Evolutionary conservation across 106 monocot species (phyloP).

Genomic region (Hemerocallis citrina): DNA sequence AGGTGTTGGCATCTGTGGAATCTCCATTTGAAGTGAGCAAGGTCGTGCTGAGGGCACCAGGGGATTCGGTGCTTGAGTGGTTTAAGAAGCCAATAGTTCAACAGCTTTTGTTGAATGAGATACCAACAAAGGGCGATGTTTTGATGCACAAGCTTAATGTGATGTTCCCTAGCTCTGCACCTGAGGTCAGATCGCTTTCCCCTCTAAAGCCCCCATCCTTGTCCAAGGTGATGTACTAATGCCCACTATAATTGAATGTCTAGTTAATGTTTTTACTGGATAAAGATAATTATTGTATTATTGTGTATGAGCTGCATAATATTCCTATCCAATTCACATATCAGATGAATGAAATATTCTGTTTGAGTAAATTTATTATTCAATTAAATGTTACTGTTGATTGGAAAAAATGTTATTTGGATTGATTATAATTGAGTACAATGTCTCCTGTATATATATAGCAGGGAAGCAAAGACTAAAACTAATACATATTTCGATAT

Average conservation of each 20-base stretch:
- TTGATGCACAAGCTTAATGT: constrained; percentile 92
- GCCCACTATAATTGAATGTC: not conserved
- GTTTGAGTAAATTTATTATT: no score
- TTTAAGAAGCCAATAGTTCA: constrained; percentile 97
- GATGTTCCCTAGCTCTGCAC: constrained; percentile 85
- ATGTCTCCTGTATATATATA: no score
- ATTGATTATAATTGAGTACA: no score
- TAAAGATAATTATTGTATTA: not conserved
- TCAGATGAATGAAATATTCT: not conserved
- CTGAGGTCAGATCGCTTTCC: constrained; percentile 59
- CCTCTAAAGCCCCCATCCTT: constrained; percentile 26
- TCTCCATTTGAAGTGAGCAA: constrained; percentile 97
- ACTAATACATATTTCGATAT: no score
- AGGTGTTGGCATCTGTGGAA: constrained; percentile 58
- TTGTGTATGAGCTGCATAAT: not conserved
- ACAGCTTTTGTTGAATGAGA: constrained; percentile 91
- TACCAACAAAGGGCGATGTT: constrained; percentile 79
- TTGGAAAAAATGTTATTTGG: no score
- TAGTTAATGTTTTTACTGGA: not conserved
- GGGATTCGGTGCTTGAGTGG: constrained; percentile 89
- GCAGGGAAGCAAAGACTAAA: no score
- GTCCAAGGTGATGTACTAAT: constrained; percentile 14
- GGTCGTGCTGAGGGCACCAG: constrained; percentile 86
- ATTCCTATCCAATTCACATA: not conserved
- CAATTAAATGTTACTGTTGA: no score